Base-by-base conservation (phyloP, 1,284 basidiomycete species). In the Irpex sp. region DNA sequence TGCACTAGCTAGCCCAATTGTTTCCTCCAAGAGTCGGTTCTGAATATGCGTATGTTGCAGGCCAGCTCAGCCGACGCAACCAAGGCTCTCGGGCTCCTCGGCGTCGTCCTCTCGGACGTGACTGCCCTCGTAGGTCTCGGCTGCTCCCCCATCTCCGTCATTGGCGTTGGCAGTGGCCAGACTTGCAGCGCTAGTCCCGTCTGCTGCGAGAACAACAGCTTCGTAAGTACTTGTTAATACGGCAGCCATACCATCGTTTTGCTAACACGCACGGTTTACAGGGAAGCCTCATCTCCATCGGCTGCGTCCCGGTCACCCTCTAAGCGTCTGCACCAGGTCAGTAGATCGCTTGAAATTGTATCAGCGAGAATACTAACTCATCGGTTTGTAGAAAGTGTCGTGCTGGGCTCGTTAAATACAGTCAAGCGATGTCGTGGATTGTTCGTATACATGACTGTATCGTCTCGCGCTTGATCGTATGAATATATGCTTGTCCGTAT, bases 161-260 rank as follows among this genome's bases (percentile, higher is more conserved):
- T 71, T 60, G 70, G 67, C 26, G 61, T 68, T 9, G 70, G 67
- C 54, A 15, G 36, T n/a, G 65, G 68, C 61, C 51, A 19, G 54
- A 57, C 62, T 13, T 70, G 70, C 63, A 19, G 21, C 8, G 49
- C 67, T 21, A 65, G 63, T 58, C 61, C 63, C 21, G 70, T 71
- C 11, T 71, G 70, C 64, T 71, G 70, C 65, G 60, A 70, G 63
- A 67, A 72, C 65, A 72, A 72, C 65, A 60, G 26, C 57, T 17
- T 64, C 34, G 60, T 61, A 52, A 63, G 21, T 26, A 26, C 21
- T 26, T 26, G 9, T 31, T 13, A 26, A 7, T 34, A 11, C 40
- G 17, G 26, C 15, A 26, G 21, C 21, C 21, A 26, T 26, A 26
- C 21, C 21, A 26, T 26, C 21, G 21, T 26, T 26, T 26, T 8